phyloP scores from a whole-genome alignment of 805 yeast genomes.

The Candida xiaguanensis region DNA sequence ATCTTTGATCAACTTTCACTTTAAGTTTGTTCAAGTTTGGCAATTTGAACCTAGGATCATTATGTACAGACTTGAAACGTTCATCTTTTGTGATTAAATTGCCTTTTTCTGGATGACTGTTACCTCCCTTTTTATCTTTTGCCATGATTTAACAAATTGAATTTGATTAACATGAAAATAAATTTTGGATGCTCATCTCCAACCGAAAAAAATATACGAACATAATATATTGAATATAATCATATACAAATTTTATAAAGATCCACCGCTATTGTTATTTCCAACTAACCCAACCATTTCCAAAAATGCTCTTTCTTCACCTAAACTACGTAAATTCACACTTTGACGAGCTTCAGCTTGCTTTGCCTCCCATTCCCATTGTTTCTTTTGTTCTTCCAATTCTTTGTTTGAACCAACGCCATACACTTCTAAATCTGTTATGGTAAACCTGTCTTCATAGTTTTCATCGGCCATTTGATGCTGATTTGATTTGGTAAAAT shows the following conservation, averaged over 20 bases:
- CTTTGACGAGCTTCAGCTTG: slow-evolving; percentile 78
- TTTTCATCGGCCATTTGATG: slow-evolving; percentile 14
- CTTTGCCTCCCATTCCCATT: slow-evolving; percentile 89
- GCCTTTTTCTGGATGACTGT: slow-evolving; percentile 9
- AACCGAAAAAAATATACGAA: background rate
- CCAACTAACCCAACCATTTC: slow-evolving; percentile 71
- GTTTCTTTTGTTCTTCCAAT: slow-evolving; percentile 66
- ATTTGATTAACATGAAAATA: background rate
- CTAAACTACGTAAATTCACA: slow-evolving; percentile 60
- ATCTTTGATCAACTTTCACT: slow-evolving; percentile 82
- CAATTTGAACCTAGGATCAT: slow-evolving; percentile 82
- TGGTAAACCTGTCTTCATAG: slow-evolving; percentile 67
- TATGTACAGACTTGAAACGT: slow-evolving; percentile 73
- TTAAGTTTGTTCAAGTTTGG: slow-evolving; percentile 68
- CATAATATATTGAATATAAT: background rate
- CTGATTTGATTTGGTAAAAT: slow-evolving; percentile 24
- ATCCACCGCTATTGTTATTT: slow-evolving; percentile 36
- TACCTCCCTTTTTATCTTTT: slow-evolving; percentile 8
- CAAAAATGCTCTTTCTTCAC: slow-evolving; percentile 80
- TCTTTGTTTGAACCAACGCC: slow-evolving; percentile 84
- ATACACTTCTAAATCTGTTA: slow-evolving; percentile 84
- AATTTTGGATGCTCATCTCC: background rate
- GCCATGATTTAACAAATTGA: slow-evolving; percentile 1
- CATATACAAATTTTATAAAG: slow-evolving; percentile 1
- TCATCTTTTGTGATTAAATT: slow-evolving; percentile 55